These are phyloP conservation scores for Stemphylium beticola DNA, from an alignment of 2,329 filamentous ascomycete species.

Conservation along the genomic window DNA sequence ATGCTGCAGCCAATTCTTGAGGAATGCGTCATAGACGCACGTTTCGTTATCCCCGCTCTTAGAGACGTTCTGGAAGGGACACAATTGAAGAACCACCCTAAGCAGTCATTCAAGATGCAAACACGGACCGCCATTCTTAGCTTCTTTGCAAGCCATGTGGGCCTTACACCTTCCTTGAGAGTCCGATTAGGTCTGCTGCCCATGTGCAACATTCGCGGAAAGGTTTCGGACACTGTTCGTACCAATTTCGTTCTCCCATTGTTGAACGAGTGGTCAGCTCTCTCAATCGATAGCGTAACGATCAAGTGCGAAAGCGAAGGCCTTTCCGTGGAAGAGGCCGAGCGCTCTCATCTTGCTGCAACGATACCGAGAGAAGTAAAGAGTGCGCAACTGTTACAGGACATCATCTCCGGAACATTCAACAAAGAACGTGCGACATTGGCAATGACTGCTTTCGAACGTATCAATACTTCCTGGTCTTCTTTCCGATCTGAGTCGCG, in stretches of 20 bases:
- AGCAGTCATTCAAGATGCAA: conserved; percentile 61
- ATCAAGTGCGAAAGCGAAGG: conserved; percentile 58
- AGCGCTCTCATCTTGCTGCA: conserved; percentile 60
- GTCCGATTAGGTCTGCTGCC: conserved; percentile 76
- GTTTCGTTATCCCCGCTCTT: conserved; percentile 71
- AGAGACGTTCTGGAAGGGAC: conserved; percentile 65
- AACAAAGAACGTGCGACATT: conserved; percentile 61
- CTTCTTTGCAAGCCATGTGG: conserved; percentile 76
- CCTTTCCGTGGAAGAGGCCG: conserved; percentile 56
- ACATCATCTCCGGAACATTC: conserved; percentile 55
- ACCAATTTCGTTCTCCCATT: conserved; percentile 78
- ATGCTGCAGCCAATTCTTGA: conserved; percentile 78
- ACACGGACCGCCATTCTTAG: conserved; percentile 69
- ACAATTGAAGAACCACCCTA: conserved; percentile 43
- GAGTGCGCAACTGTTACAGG: conserved; percentile 61
- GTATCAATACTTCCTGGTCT: conserved; percentile 75
- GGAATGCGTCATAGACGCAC: conserved; percentile 82
- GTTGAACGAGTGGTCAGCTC: conserved; percentile 70
- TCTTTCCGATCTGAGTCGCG: conserved; percentile 70
- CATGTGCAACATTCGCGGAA: conserved; percentile 73
- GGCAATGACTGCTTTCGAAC: conserved; percentile 68
- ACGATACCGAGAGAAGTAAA: conserved; percentile 64
- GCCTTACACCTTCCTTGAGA: conserved; percentile 69
- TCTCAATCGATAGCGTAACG: conserved; percentile 60
- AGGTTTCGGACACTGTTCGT: conserved; percentile 73